Percentiles rank a stretch among this genome's conserved stretches.
These are phyloP conservation scores for Aspergillus japonicus DNA, from an alignment of 2,329 filamentous ascomycete species.

Conservation along the genomic window DNA sequence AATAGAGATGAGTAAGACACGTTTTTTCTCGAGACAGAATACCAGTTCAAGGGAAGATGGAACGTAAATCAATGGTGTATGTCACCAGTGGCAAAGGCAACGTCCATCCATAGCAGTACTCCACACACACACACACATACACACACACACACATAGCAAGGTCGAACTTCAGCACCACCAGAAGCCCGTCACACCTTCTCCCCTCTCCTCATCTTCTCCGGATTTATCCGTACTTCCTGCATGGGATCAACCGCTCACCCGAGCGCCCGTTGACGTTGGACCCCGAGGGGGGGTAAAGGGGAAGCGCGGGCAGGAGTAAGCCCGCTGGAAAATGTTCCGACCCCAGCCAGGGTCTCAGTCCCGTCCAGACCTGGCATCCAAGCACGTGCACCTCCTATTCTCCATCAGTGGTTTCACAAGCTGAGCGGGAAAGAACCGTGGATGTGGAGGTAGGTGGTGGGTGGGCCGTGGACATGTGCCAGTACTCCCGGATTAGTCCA, in stretches of 20 bases:
- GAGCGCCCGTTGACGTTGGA: too few relatives aligned
- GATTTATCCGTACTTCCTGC: neutral
- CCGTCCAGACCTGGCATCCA: slow-evolving; percentile 13
- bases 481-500: neutral
- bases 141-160: neutral
- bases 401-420: slow-evolving; percentile 11
- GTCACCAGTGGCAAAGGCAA: too few relatives aligned
- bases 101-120: too few relatives aligned
- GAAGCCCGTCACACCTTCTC: neutral
- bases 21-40: too few relatives aligned
- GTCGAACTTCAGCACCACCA: neutral
- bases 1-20: too few relatives aligned
- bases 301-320: neutral
- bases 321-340: neutral
- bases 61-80: too few relatives aligned
- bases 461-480: neutral
- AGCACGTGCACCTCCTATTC: slow-evolving; percentile 14
- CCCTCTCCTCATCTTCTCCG: neutral
- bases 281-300: neutral
- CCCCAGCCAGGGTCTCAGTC: neutral
- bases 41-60: too few relatives aligned
- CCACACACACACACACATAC: neutral
- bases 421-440: neutral
- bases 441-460: too few relatives aligned
- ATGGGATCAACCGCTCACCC: too few relatives aligned